These are phyloP conservation scores for Geranium incanum DNA, from an alignment of 441 rosid genomes.

Conservation along the genomic window DNA sequence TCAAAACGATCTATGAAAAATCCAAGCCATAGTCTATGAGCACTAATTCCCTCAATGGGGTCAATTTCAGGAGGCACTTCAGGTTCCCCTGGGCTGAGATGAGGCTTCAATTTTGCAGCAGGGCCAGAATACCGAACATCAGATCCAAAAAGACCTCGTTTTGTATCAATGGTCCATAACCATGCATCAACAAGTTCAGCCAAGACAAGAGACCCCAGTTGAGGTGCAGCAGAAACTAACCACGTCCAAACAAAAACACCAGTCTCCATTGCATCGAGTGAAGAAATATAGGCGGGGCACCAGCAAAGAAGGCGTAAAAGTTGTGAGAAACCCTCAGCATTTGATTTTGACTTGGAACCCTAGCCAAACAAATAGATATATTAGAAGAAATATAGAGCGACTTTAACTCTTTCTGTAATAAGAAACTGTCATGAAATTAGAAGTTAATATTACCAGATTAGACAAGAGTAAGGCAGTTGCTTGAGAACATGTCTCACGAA, in stretches of 20 bases:
- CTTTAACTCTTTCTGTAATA: constrained; percentile 1
- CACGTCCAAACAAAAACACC: constrained; percentile 98
- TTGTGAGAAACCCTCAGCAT: constrained; percentile 80
- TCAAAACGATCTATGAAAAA: constrained; percentile 96
- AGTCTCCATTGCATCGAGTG: constrained; percentile 94
- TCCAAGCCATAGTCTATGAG: constrained; percentile 95
- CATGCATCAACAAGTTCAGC: constrained; percentile 99
- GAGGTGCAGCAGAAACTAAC: constrained; percentile 98
- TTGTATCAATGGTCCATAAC: constrained; percentile 98
- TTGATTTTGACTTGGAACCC: constrained; percentile 70
- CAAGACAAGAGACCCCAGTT: constrained; percentile 81
- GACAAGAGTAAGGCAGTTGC: constrained; percentile 92
- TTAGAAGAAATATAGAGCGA: constrained; percentile 6
- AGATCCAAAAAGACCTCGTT: constrained; percentile 89
- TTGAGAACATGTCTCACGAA: constrained; percentile 87
- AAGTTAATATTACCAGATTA: constrained; percentile 56
- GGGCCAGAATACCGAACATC: constrained; percentile 81
- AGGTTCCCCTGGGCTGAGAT: constrained; percentile 93
- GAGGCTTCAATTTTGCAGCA: constrained; percentile 91
- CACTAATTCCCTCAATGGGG: constrained; percentile 88
- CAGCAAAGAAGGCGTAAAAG: constrained; percentile 96
- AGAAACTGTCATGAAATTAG: constrained; percentile 13
- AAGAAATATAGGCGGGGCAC: constrained; percentile 98
- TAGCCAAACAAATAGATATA: constrained; percentile 25
- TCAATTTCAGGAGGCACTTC: constrained; percentile 56